Evolutionary conservation across 73 alveolate genomes (phyloP), one percentile per base, ranked within the genome.

Genomic region (Paramecium octaurelia): DNA sequence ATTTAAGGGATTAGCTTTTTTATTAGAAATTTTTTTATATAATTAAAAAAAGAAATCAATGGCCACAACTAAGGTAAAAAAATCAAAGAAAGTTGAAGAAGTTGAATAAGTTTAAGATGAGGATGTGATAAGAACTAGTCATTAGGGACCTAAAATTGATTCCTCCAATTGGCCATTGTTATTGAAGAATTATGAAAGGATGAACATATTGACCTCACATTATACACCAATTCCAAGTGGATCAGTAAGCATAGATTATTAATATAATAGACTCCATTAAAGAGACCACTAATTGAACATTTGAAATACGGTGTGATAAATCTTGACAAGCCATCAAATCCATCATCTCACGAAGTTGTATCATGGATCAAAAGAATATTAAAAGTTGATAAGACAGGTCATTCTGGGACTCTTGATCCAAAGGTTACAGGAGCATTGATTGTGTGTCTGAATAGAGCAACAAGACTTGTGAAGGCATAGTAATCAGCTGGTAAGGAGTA

Each of bases 381-480:
- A 88, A 98, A 98, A 92, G 99, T 98, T 86, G 99, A 99, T 75
- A 99, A 99, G 96, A 99, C 99, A 36, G 99, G 99, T 4, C 99
- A 99, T 96, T 92, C 98, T 42, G 99, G 99, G 36, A 98, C 99
- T 54, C 96, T 98, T 68, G 99, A 99, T 93, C 99, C 99, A 58
- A 98, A 99, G 95, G 99, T 99, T 58, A 98, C 99, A 23, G 99
- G 99, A 36, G 98, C 99, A 93, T 96, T 99, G 93, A 98, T 99
- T 69, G 99, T 98, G 40, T 99, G 99, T 95, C 60, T 99, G 92
- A 98, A 99, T 97, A 96, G 99, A 83, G 99, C 99, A 31, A 99
- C 99, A 27, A 95, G 99, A 84, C 97, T 99, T 29, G 99, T 98
- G 6, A 99, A 99, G 94, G 99, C 99, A 9, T 96, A 97, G 92